Evolutionary conservation across 1,139 yeast genomes (phyloP), one percentile per base, ranked within the genome.

Genomic region (Taiozyma onychis): DNA sequence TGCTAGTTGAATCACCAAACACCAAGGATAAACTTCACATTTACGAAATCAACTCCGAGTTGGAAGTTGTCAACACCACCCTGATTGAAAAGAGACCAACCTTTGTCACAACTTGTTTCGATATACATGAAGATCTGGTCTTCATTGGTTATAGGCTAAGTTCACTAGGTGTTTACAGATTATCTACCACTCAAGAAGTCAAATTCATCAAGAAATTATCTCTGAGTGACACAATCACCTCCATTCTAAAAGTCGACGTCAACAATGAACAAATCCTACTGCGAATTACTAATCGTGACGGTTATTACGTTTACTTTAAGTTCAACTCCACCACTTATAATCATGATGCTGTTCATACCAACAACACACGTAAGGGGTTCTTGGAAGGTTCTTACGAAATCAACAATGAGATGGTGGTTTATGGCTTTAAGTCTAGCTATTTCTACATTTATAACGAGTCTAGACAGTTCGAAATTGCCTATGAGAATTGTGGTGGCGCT

Each of bases 381-480:
- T 69, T 91, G 7, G 97, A 90, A 67, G 96, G 96, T 4, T 80
- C 83, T 0, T 72, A 72, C 50, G 67, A 81, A 41, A 58, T 66
- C 13, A 61, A 71, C 13, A 66, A 71, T n/a, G 82, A 85, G 48
- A 68, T 84, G 46, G 68, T 87, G 3, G 67, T 88, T 2, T 88
- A 81, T 62, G 98, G 98, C 0, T 93, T 93, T 72, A 82, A 83
- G 57, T 88, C 95, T 1, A 85, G 86, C 46, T 71, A 76, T 48
- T 90, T 93, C 64, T 87, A 84, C 60, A 69, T 89, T 24, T 89
- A 91, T 85, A 88, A 91, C 63, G 96, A 89, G 62, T 81, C 91
- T 0, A 73, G 77, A 43, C 91, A 88, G 58, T 74, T 77, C 47
- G 97, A 90, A 63, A 65, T 88, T 5, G 72, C 79, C 50, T 79